Evolutionary conservation across 164 flowering plant genomes (phyloP), one percentile per base, ranked within the genome.

Genomic region (Brasenia schreberi): DNA sequence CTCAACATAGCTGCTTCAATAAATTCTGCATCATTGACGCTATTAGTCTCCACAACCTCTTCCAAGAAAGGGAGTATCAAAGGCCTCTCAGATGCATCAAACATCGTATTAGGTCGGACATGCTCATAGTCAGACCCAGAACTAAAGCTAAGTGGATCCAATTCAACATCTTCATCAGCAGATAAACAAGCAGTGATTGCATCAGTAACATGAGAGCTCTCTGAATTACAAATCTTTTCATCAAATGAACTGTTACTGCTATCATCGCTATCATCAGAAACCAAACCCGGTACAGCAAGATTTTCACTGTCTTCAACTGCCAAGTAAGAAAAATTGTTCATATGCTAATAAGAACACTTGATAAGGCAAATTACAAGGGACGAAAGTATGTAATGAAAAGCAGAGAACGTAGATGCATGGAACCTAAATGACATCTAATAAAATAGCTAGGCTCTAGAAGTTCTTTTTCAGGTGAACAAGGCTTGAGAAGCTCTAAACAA

Each of bases 201-300:
- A 72, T 90, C 96, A 71, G 92, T 85, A 62, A 86, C 78, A 75
- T 67, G 71, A 71, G 84, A 84, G 78, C 86, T 94, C 58, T 92
- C 82, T 67, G 80, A 74, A 70, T 80, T 83, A 78, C 90, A 86
- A 64, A 77, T 79, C 70, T 79, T 85, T 68, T 73, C 67, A 65
- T 79, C 83, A 75, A 64, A 72, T 66, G 81, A 79, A 62, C 73
- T 80, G 76, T 78, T 74, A 69, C 80, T 79, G 67, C 79, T 76
- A 67, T 81, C 84, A 66, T 84, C 80, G 68, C 81, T 79, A 43
- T 79, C 85, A 71, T 88, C 88, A 56, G 76, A 70, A 62, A 60
- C 75, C 69, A 75, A 74, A 65, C 66, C 71, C 19, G 77, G 74
- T 66, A 78, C 65, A 63, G 77, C 78, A 56, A 71, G 33, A 56